These are phyloP conservation scores for slime mould (Dictyostelium discoideum) DNA, from an alignment of 78 protist species.

Conservation along the genomic window dicty_2.7 NC_007088.5:532001-532500, in stretches of 20 bases:
- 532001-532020: conserved; percentile 68
- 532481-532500: background rate
- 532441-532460: conserved; percentile 4
- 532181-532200: conserved; percentile 48
- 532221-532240: conserved; percentile 67
- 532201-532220: conserved; percentile 50
- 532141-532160: conserved; percentile 50
- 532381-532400: background rate
- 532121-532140: conserved; percentile 54
- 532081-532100: background rate
- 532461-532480: background rate
- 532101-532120: background rate
- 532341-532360: conserved; percentile 90
- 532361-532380: conserved; percentile 24
- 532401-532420: background rate
- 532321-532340: conserved; percentile 64
- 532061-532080: conserved; percentile 40
- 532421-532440: conserved; percentile 24
- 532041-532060: conserved; percentile 79
- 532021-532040: conserved; percentile 82
- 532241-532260: conserved; percentile 43
- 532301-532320: background rate
- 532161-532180: conserved; percentile 35
- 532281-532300: conserved; percentile 20
- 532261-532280: conserved; percentile 55